Evolutionary conservation across 371 early-diverging fungal genomes (phyloP), one percentile per base, ranked within the genome.

Genomic region (Mortierella sp.): DNA sequence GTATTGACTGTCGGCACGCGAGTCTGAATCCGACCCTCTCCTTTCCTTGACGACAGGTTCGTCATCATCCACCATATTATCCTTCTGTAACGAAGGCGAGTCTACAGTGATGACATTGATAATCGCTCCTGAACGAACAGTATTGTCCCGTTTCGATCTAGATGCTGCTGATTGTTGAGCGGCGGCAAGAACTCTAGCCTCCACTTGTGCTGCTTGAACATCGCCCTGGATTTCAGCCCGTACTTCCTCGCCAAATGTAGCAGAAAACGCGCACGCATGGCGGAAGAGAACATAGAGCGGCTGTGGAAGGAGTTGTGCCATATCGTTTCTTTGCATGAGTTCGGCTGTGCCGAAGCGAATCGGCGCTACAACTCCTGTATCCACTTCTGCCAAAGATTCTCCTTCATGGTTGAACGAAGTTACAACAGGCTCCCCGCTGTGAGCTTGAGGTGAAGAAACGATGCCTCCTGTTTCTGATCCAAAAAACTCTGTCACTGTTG

Each of bases 201-300:
- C 64, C 12, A 62, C 50, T 19, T 70, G 63, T 1, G 63, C 70
- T 19, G 63, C 63, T 30, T 54, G 58, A 23, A 63, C 47, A 58
- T 70, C 70, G n/a, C 54, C 63, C 28, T 70, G 70, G 26, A 63
- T 63, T 26, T 70, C 70, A 12, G 70, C 70, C 1, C 70, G 56
- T 21, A 63, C 70, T 18, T 70, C 70, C n/a, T 70, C 70, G 46
- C 70, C 70, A 63, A 63, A 63, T 6, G 53, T 70, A 7, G 63
- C 45, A n/a, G 64, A 70, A 48, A 70, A 70, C 3, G 70, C 70
- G 38, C 63, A 63, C 10, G 70, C 58, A 9, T 70, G 70, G 39
- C 70, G 73, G 66, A 58, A 71, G 19, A 71, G 67, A 21, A 66
- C 58, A 28, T 71, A 66, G 13, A 71, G 54, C 48, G 72, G 72